These are phyloP conservation scores for Metahyphopichia silvanorum DNA, from an alignment of 805 yeast species.

Conservation along the genomic window DNA sequence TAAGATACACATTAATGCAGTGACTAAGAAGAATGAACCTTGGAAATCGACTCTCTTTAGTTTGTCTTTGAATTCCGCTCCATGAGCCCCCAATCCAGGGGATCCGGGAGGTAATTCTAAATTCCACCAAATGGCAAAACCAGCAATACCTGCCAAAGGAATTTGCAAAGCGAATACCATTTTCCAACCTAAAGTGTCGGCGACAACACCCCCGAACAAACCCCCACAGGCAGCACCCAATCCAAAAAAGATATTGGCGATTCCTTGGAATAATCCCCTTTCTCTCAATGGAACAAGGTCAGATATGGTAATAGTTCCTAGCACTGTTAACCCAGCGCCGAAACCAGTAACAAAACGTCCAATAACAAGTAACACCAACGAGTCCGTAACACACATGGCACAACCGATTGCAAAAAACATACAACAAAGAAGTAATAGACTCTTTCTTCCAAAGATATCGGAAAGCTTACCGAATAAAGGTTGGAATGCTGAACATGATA, in stretches of 20 bases:
- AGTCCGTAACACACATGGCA: conserved; percentile 53
- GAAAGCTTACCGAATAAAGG: conserved; percentile 70
- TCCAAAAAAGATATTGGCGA: conserved; percentile 73
- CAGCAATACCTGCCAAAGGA: conserved; percentile 42
- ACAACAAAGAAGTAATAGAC: conserved; percentile 49
- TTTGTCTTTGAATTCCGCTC: conserved; percentile 44
- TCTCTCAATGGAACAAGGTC: conserved; percentile 75
- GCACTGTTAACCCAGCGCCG: conserved; percentile 80
- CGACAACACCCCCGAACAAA: conserved; percentile 50
- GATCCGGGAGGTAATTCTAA: conserved; percentile 52
- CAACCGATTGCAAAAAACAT: conserved; percentile 54
- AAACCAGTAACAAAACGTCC: conserved; percentile 77
- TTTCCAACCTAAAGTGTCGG: conserved; percentile 54
- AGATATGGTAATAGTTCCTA: conserved; percentile 71
- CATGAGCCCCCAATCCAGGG: conserved; percentile 51
- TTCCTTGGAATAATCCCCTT: conserved; percentile 80
- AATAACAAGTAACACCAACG: conserved; percentile 43
- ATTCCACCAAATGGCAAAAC: conserved; percentile 31
- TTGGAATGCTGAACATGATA: conserved; percentile 70
- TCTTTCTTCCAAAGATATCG: conserved; percentile 68
- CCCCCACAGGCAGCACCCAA: conserved; percentile 56
- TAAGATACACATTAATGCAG: conserved; percentile 56
- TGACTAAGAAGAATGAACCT: conserved; percentile 62
- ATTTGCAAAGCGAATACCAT: conserved; percentile 39
- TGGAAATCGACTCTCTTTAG: conserved; percentile 60